A percentile compares a stretch with the other conserved stretches of the same genome.
Conservation (phyloP, 306 rosid species). For the Ormosia semicastrata region DNA sequence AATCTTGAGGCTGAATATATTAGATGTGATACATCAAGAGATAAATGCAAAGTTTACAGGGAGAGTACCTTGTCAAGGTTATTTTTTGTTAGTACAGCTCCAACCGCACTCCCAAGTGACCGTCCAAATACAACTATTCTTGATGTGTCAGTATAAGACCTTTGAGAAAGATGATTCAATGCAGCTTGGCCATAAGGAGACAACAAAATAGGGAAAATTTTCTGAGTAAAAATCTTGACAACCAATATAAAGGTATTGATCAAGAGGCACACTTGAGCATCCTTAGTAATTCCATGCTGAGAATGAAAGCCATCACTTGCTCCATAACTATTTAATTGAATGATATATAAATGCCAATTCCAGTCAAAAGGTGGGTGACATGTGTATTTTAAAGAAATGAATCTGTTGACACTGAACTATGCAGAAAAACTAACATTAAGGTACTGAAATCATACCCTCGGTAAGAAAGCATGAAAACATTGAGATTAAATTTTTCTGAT, state of each 20-base stretch:
- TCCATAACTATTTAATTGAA: slow-evolving; percentile 66
- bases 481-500: background rate
- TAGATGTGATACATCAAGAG: background rate
- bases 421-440: slow-evolving; percentile 1
- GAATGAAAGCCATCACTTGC: slow-evolving; percentile 98
- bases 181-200: slow-evolving; percentile 67
- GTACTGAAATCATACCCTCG: slow-evolving; percentile 67
- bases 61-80: slow-evolving; percentile 88
- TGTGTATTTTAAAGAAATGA: background rate
- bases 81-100: slow-evolving; percentile 76
- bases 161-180: slow-evolving; percentile 91
- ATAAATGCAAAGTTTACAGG: background rate
- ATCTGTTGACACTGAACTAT: background rate
- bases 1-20: too few species aligned
- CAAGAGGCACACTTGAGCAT: slow-evolving; percentile 76
- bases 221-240: background rate
- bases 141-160: slow-evolving; percentile 87
- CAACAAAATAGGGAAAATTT: background rate
- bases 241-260: background rate
- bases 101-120: slow-evolving; percentile 99
- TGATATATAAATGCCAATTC: slow-evolving; percentile 19
- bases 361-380: slow-evolving; percentile 5
- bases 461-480: slow-evolving; percentile 94
- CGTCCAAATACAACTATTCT: slow-evolving; percentile 94
- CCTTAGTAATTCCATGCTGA: slow-evolving; percentile 86